Conservation (phyloP, 371 early-diverging fungal genomes). For the Catenaria anguillulae region DNA sequence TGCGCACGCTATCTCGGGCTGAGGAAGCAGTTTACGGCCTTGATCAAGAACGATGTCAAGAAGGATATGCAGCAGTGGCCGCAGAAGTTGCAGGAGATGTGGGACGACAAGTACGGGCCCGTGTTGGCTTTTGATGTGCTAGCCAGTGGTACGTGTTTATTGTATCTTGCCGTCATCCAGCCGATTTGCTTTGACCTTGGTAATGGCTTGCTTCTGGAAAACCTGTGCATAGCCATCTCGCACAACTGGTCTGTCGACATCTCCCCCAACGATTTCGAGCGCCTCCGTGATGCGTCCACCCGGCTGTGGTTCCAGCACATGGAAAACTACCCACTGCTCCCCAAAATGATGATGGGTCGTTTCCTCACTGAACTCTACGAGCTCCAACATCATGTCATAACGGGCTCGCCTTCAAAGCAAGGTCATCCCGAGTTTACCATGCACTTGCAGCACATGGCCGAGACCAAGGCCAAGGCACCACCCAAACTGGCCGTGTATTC, state of each 20-base stretch:
- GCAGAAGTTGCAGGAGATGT: not conserved
- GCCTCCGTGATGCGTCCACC: not conserved
- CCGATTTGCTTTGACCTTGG: not conserved
- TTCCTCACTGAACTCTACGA: not conserved
- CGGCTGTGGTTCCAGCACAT: not conserved
- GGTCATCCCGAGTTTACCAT: not conserved
- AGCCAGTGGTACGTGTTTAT: not conserved
- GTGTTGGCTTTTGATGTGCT: not conserved
- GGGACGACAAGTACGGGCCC: not conserved
- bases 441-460: conserved; percentile 1
- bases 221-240: not conserved
- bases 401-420: not conserved
- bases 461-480: not conserved
- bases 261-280: not conserved
- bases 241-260: not conserved
- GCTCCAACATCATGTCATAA: not conserved
- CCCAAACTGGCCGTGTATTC: conserved; percentile 10
- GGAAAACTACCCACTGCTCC: not conserved
- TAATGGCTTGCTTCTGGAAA: too few species aligned
- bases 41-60: not conserved
- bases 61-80: not conserved
- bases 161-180: not conserved
- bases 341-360: not conserved
- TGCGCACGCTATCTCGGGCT: conserved; percentile 1
- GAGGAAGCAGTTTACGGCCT: not conserved